These are phyloP conservation scores for Volvox africanus DNA, from an alignment of 139 green algal species.

Conservation along the genomic window DNA sequence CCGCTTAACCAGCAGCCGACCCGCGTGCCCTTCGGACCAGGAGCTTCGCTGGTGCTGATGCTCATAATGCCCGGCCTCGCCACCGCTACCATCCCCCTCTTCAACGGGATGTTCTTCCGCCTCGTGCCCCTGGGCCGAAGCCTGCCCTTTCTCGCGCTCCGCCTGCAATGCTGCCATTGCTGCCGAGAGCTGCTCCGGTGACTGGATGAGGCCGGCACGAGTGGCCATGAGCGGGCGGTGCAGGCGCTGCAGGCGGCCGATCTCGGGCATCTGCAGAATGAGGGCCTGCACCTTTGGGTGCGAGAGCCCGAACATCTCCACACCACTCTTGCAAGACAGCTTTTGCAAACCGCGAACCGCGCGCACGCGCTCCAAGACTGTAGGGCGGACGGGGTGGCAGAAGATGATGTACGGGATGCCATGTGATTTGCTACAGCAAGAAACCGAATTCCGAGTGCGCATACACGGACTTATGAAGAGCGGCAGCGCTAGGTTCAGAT, in stretches of 20 bases:
- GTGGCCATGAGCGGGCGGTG: conserved; percentile 28
- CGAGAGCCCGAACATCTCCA: conserved; percentile 32
- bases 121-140: background rate
- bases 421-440: no score
- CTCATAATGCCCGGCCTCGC: background rate
- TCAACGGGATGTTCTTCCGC: background rate
- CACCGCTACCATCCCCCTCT: background rate
- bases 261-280: conserved; percentile 36
- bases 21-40: background rate
- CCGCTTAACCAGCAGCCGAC: background rate
- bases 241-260: background rate
- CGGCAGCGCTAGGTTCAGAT: no score
- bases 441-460: no score
- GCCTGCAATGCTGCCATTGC: conserved; percentile 27
- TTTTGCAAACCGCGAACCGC: conserved; percentile 4
- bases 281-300: conserved; percentile 42
- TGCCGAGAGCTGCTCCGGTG: conserved; percentile 18
- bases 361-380: conserved; percentile 15
- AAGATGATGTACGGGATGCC: background rate
- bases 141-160: background rate
- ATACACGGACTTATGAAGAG: no score
- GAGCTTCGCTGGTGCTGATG: background rate
- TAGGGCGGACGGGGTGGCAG: background rate
- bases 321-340: conserved; percentile 13
- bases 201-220: conserved; percentile 35